phyloP scores from a whole-genome alignment of 106 monocot species.

The Dioscorea alata region DNA sequence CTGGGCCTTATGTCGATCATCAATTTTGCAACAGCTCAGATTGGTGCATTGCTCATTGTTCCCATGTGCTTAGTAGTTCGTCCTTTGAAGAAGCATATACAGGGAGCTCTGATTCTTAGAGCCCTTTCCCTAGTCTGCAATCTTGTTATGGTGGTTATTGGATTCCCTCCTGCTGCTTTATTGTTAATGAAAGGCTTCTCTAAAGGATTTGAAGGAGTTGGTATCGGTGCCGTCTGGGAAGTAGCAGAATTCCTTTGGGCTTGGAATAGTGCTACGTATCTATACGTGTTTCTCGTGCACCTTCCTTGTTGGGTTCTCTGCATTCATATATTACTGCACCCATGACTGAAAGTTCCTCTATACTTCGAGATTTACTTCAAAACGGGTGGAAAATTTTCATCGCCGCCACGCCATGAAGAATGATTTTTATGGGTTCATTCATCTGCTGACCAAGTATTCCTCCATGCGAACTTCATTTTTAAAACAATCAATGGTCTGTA shows the following conservation, averaged over 20 bases:
- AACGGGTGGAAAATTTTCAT: too few species aligned
- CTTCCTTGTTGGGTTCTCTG: slow-evolving; percentile 87
- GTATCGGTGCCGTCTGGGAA: slow-evolving; percentile 58
- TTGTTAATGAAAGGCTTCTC: slow-evolving; percentile 26
- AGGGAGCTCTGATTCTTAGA: slow-evolving; percentile 4
- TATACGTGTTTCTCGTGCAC: slow-evolving; percentile 68
- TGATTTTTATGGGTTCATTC: too few species aligned
- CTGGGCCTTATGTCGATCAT: slow-evolving; percentile 86
- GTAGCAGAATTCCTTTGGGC: slow-evolving; percentile 55
- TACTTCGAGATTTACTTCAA: too few species aligned
- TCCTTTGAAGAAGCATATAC: slow-evolving; percentile 34
- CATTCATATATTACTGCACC: slow-evolving; percentile 60
- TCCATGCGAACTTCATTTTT: too few species aligned
- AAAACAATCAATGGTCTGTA: too few species aligned
- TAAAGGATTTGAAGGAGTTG: slow-evolving; percentile 23
- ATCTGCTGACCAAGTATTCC: too few species aligned
- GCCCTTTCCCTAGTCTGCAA: slow-evolving; percentile 20
- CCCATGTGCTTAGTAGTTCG: slow-evolving; percentile 62
- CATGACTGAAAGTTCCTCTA: slow-evolving; percentile 14
- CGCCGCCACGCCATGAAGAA: too few species aligned
- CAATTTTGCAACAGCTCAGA: slow-evolving; percentile 80
- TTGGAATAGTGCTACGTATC: slow-evolving; percentile 90
- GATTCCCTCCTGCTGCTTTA: slow-evolving; percentile 54
- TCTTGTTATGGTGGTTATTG: slow-evolving; percentile 27
- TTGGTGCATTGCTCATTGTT: slow-evolving; percentile 69